Evolutionary conservation across 177 flowering plant species (phyloP).

Genomic region (Telopea speciosissima): DNA sequence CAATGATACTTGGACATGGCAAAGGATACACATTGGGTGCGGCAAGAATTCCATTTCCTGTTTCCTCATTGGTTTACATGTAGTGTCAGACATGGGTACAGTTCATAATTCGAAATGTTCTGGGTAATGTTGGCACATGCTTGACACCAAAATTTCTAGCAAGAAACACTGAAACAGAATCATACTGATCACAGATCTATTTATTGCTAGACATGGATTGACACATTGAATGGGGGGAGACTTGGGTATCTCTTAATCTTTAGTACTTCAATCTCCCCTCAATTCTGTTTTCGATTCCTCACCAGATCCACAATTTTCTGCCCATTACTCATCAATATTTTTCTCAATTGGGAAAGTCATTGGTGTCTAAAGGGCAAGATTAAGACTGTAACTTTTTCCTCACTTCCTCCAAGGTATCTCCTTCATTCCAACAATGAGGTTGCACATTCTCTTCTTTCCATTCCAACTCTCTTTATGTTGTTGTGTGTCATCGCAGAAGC

Average conservation of each 20-base stretch:
- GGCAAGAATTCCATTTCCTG: too few species aligned
- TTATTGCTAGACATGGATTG: not conserved
- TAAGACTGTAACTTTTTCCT: too few species aligned
- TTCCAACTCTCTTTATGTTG: slow-evolving; percentile 6
- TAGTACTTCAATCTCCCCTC: not conserved
- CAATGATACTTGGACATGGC: too few species aligned
- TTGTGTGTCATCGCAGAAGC: slow-evolving; percentile 28
- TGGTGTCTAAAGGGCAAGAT: too few species aligned
- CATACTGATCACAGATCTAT: not conserved
- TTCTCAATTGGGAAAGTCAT: too few species aligned
- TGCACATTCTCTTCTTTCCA: not conserved
- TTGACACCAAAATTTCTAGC: not conserved
- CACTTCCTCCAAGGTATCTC: slow-evolving; percentile 2
- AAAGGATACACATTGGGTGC: too few species aligned
- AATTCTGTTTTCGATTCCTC: too few species aligned
- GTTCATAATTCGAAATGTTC: too few species aligned
- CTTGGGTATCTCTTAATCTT: not conserved
- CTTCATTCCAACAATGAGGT: not conserved
- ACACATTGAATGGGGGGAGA: not conserved
- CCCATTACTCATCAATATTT: too few species aligned
- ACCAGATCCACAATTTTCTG: too few species aligned
- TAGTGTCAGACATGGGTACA: too few species aligned
- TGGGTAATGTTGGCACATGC: not conserved
- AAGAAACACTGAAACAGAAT: not conserved
- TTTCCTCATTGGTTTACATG: too few species aligned